Base-by-base conservation (phyloP, 495 filamentous ascomycete species). In the Alectoria sarmentosa region DNA sequence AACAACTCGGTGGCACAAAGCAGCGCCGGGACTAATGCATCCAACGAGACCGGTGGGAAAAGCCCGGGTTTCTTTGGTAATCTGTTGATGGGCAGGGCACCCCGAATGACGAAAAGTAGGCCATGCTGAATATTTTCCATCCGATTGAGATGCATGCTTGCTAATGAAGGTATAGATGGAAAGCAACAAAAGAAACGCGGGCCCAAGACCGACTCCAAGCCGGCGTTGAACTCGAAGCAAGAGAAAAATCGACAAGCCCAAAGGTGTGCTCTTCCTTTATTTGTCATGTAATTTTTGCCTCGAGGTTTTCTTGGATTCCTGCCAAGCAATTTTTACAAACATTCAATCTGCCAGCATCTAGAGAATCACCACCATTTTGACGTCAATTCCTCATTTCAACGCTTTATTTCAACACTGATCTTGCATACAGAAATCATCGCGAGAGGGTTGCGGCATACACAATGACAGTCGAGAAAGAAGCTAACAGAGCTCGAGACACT, bases 221-320 rank as follows among this genome's bases (percentile, higher is more conserved):
- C 94, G 6, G 91, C 94, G 57, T 76, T 95, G 68, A 98, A 92
- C n/a, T 81, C 93, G 46, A 83, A 92, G 57, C 94, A 98, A 71
- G 94, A 98, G 72, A 76, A 97, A 57, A 98, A 98, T 72, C 84
- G 94, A 62, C 92, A 97, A 77, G 94, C 94, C 36, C 94, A 98
- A 75, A 87, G 93, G 92, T 94, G 85, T 69, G 72, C 64, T 39
- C 63, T 17, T 36, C 15, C 23, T 56, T 21, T 30, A 39, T 28
- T 37, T 23, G 28, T 61, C 39, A 30, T 36, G n/a, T 38, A 60
- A 14, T 38, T 55, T 0, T 32, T 19, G 28, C 28, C 19, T 10
- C 17, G 28, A 17, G 28, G 14, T 6, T 54, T 34, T 34, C 34
- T 21, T 3, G 28, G 28, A 17, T 15, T 55, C 30, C 3, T 21